These are phyloP conservation scores for Arachnopeziza araneosa DNA, from an alignment of 2,329 filamentous ascomycete species.

Conservation along the genomic window DNA sequence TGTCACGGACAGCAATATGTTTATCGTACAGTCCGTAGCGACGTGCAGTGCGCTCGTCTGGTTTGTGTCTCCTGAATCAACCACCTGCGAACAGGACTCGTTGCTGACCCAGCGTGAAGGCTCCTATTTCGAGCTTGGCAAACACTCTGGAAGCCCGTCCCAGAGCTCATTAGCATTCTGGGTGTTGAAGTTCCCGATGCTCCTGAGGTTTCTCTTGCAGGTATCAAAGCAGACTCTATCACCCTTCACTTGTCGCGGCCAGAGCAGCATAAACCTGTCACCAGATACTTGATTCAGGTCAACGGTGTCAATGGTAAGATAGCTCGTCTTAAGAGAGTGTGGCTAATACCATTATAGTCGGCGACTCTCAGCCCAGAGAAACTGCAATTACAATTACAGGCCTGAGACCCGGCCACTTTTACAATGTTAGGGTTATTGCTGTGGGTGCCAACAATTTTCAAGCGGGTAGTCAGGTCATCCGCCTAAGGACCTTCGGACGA, in stretches of 20 bases:
- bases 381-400: slow-evolving; percentile 89
- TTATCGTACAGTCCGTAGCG: slow-evolving; percentile 29
- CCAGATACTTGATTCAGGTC: slow-evolving; percentile 83
- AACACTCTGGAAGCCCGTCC: slow-evolving; percentile 84
- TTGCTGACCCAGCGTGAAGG: slow-evolving; percentile 43
- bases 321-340: neutral
- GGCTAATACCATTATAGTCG: slow-evolving; percentile 49
- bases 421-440: slow-evolving; percentile 88
- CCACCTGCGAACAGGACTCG: neutral
- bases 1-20: slow-evolving; percentile 30
- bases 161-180: slow-evolving; percentile 83
- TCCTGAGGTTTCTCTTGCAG: slow-evolving; percentile 84
- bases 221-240: slow-evolving; percentile 80
- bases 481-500: slow-evolving; percentile 68
- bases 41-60: slow-evolving; percentile 30
- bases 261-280: slow-evolving; percentile 56
- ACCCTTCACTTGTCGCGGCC: slow-evolving; percentile 87
- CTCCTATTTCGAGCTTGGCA: slow-evolving; percentile 80
- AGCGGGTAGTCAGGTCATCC: slow-evolving; percentile 78
- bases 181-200: slow-evolving; percentile 90
- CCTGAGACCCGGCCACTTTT: slow-evolving; percentile 79
- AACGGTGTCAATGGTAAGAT: slow-evolving; percentile 79
- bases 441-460: slow-evolving; percentile 91
- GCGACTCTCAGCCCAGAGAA: slow-evolving; percentile 74
- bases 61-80: slow-evolving; percentile 10